These are phyloP conservation scores for Backusella australiensis DNA, from an alignment of 192 early-diverging fungal species.

Conservation along the genomic window DNA sequence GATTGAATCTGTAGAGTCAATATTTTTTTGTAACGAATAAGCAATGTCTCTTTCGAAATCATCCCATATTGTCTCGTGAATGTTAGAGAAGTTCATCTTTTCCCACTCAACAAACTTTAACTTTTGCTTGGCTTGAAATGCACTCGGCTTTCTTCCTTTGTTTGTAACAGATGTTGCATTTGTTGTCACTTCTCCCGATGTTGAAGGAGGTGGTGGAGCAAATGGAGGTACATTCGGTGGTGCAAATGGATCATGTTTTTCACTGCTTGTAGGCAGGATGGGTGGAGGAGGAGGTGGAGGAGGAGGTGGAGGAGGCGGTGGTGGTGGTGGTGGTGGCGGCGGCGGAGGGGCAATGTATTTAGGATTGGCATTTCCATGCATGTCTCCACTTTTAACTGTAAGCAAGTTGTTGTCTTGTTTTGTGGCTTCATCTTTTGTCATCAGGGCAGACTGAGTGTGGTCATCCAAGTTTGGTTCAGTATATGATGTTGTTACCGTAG, in stretches of 20 bases:
- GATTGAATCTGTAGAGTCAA: constrained; percentile 1
- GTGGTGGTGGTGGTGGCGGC: constrained; percentile 16
- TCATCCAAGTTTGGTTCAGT: not conserved
- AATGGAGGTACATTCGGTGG: constrained; percentile 28
- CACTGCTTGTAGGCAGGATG: constrained; percentile 14
- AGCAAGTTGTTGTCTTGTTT: not conserved
- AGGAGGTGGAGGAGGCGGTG: constrained; percentile 14
- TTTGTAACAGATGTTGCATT: not conserved
- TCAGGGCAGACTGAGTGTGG: not conserved
- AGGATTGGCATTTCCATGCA: not conserved
- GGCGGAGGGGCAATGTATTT: constrained; percentile 21
- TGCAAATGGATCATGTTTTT: not conserved
- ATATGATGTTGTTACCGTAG: not conserved
- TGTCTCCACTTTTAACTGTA: not conserved
- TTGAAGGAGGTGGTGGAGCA: constrained; percentile 34
- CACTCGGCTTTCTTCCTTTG: constrained; percentile 24
- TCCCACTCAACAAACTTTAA: constrained; percentile 80
- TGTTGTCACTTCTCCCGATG: not conserved
- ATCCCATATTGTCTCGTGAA: constrained; percentile 65
- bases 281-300: constrained; percentile 28
- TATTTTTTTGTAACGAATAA: constrained; percentile 1
- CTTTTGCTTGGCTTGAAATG: constrained; percentile 62
- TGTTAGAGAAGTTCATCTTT: constrained; percentile 62
- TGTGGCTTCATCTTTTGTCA: not conserved
- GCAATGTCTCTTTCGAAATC: constrained; percentile 12